A percentile compares a stretch with the other conserved stretches of the same genome.
Conservation (phyloP, 176 grass and related monocot genomes). For the Eragrostis curvula region DNA sequence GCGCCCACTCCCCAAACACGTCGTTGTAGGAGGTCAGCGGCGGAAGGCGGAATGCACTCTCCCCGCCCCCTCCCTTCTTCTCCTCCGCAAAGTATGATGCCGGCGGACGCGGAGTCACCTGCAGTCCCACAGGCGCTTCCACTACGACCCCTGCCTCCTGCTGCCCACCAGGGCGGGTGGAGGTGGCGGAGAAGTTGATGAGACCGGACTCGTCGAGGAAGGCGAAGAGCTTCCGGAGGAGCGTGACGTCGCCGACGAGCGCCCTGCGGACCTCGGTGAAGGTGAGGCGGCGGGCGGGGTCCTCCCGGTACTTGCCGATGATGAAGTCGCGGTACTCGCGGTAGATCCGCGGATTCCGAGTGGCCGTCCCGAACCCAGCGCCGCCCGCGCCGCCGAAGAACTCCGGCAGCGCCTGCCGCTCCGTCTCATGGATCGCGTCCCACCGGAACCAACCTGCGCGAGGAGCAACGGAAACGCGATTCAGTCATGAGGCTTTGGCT, state of each 20-base stretch:
- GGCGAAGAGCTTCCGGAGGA: constrained; percentile 72
- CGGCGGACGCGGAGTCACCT: constrained; percentile 40
- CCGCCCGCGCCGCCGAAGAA: constrained; percentile 81
- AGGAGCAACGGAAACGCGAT: neutral
- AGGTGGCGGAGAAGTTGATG: constrained; percentile 72
- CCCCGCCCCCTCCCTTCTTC: constrained; percentile 42
- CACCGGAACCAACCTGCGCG: constrained; percentile 84
- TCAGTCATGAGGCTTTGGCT: constrained; percentile 13
- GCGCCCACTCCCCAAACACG: constrained; percentile 72
- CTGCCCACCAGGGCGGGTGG: neutral
- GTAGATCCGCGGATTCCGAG: constrained; percentile 89
- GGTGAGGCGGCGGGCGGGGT: constrained; percentile 65
- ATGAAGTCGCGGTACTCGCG: constrained; percentile 95
- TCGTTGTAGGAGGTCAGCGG: constrained; percentile 80
- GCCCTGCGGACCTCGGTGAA: constrained; percentile 82
- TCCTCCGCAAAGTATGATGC: constrained; percentile 52
- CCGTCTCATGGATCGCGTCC: constrained; percentile 88
- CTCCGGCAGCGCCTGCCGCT: constrained; percentile 71
- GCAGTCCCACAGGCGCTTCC: constrained; percentile 61
- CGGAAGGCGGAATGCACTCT: constrained; percentile 63
- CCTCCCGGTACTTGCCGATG: constrained; percentile 84
- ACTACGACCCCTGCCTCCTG: constrained; percentile 58
- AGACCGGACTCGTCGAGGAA: constrained; percentile 70
- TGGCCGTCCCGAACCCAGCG: constrained; percentile 56
- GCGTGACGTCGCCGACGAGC: constrained; percentile 68